phyloP scores from a whole-genome alignment of 345 rosid genomes.

The Eucalyptus cloeziana region DNA sequence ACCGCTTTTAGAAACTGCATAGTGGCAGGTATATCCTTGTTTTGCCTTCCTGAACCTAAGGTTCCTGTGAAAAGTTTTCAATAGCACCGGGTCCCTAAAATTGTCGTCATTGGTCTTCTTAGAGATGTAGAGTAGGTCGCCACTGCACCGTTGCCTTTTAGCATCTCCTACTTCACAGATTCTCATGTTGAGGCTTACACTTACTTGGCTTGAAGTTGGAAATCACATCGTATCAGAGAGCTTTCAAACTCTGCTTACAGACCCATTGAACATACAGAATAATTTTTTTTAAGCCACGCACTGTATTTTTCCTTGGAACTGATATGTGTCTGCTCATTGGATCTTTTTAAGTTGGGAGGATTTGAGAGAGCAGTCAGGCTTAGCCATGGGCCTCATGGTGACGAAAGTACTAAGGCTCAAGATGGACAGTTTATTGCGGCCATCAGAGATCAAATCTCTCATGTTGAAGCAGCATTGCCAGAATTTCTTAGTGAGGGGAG shows the following conservation, averaged over 20 bases:
- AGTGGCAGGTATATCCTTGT: constrained; percentile 52
- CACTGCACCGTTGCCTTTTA: background rate
- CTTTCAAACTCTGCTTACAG: background rate
- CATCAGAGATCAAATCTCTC: constrained; percentile 51
- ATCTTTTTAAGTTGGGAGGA: constrained; percentile 38
- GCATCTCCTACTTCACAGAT: background rate
- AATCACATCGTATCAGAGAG: background rate
- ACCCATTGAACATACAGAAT: background rate
- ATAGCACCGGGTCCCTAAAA: too few relatives aligned
- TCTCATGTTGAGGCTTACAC: background rate
- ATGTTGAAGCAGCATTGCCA: constrained; percentile 47
- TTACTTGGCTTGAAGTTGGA: background rate
- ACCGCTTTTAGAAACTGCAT: constrained; percentile 70
- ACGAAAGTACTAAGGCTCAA: constrained; percentile 36
- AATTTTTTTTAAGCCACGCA: background rate
- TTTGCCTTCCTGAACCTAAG: background rate
- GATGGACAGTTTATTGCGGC: constrained; percentile 66
- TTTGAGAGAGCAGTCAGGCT: constrained; percentile 67
- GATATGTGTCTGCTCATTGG: background rate
- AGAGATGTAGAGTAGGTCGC: too few relatives aligned
- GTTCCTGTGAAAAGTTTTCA: background rate
- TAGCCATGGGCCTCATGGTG: constrained; percentile 34
- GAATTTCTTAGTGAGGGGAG: constrained; percentile 29
- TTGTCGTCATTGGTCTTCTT: too few relatives aligned
- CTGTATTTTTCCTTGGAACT: background rate